Conservation (phyloP, 1,284 basidiomycete genomes). For the Melampsora abietis-canadensis region DNA sequence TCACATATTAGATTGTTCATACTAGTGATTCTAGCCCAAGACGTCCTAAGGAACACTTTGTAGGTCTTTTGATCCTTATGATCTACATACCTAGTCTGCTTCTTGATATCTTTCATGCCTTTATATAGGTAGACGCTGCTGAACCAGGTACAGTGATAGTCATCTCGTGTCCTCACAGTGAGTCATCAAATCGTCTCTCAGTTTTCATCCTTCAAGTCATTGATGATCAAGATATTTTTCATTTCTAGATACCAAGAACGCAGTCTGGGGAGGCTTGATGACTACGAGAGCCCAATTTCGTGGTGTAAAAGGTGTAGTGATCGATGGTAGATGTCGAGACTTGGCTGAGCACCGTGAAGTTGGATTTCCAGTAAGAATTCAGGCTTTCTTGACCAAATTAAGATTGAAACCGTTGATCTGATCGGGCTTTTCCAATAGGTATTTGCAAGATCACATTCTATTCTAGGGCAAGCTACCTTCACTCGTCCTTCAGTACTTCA, state of each 20-base stretch:
- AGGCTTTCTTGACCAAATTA: conserved; percentile 19
- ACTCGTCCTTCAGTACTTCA: conserved; percentile 77
- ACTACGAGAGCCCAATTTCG: conserved; percentile 72
- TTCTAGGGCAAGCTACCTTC: conserved; percentile 81
- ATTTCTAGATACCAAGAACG: conserved; percentile 68
- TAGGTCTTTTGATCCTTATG: conserved; percentile 34
- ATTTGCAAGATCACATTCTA: conserved; percentile 75
- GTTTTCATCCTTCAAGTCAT: not conserved
- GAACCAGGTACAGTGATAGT: conserved; percentile 57
- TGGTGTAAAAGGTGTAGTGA: conserved; percentile 69
- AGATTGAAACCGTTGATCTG: not conserved
- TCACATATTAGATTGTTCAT: conserved; percentile 73
- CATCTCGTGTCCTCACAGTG: conserved; percentile 39
- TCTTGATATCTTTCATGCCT: conserved; percentile 66
- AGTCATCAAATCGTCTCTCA: not conserved
- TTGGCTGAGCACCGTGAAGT: conserved; percentile 68
- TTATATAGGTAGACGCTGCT: conserved; percentile 71
- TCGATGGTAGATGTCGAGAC: conserved; percentile 76
- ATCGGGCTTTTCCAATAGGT: conserved; percentile 53
- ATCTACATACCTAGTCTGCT: conserved; percentile 63
- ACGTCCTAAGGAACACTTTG: conserved; percentile 71
- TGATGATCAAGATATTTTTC: not conserved
- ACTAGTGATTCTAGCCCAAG: conserved; percentile 64
- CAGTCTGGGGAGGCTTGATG: conserved; percentile 90
- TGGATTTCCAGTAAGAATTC: conserved; percentile 60